Conservation (phyloP, 2,329 filamentous ascomycete genomes). For the Colletotrichum aenigma region DNA sequence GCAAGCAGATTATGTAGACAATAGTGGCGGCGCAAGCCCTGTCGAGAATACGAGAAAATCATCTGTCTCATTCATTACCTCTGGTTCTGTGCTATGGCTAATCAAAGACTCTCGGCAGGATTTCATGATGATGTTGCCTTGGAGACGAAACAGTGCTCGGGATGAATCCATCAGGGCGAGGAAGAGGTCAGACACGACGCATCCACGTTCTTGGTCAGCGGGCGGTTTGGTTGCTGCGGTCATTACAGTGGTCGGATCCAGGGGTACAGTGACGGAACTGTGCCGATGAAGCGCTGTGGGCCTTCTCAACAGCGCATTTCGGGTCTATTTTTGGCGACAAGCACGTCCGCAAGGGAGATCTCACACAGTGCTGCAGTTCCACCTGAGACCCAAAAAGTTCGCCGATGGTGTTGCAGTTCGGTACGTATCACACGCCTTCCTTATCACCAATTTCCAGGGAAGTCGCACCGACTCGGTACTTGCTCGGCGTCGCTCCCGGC, state of each 20-base stretch:
- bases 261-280: not conserved
- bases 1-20: conserved; percentile 10
- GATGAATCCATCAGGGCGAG: not conserved
- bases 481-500: not conserved
- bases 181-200: not conserved
- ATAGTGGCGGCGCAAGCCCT: not conserved
- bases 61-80: not conserved
- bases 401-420: not conserved
- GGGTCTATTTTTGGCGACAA: not conserved
- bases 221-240: not conserved
- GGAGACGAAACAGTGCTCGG: not conserved
- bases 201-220: not conserved
- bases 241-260: not conserved
- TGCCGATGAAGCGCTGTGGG: not conserved
- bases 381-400: not conserved
- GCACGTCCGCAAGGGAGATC: not conserved
- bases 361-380: not conserved
- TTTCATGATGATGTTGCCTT: not conserved
- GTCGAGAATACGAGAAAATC: not conserved
- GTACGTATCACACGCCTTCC: not conserved
- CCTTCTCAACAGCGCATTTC: not conserved
- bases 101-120: not conserved
- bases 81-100: not conserved
- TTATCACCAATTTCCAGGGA: conserved; percentile 6
- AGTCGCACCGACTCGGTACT: not conserved